phyloP scores from a whole-genome alignment of 176 grass and related monocot species.

The Saccharum spontaneum region DNA sequence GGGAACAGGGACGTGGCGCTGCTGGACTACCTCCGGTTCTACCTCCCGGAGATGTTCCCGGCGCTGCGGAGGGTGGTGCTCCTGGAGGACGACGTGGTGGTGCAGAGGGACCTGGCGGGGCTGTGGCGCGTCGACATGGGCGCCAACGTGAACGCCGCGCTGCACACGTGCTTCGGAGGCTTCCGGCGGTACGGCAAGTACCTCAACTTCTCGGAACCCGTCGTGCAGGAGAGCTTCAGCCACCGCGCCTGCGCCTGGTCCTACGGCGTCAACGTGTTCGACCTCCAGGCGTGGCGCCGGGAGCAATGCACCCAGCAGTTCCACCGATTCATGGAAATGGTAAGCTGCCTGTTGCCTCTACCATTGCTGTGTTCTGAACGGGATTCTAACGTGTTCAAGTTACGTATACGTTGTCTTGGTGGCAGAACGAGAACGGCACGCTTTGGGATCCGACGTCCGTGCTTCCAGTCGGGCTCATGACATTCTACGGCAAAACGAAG shows the following conservation, averaged over 20 bases:
- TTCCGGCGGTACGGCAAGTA: constrained; percentile 75
- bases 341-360: background rate
- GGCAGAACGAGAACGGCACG: constrained; percentile 83
- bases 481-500: constrained; percentile 88
- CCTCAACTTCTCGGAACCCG: constrained; percentile 78
- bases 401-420: background rate
- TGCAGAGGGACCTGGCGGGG: constrained; percentile 74
- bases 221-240: constrained; percentile 49
- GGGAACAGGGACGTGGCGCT: constrained; percentile 62
- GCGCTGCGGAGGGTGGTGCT: constrained; percentile 63
- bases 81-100: constrained; percentile 91
- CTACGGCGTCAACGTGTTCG: constrained; percentile 70
- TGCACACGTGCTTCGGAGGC: constrained; percentile 85
- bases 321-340: constrained; percentile 49
- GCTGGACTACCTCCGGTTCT: constrained; percentile 81
- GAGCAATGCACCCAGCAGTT: constrained; percentile 49
- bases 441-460: constrained; percentile 67
- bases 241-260: constrained; percentile 77
- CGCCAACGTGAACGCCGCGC: constrained; percentile 67
- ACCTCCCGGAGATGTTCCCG: constrained; percentile 78
- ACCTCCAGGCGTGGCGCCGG: constrained; percentile 47
- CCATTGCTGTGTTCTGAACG: no score
- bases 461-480: constrained; percentile 74
- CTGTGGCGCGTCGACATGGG: constrained; percentile 75
- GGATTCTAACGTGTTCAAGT: no score